Conservation (phyloP, 495 filamentous ascomycete species). For the Aspergillus mulundensis region DNA sequence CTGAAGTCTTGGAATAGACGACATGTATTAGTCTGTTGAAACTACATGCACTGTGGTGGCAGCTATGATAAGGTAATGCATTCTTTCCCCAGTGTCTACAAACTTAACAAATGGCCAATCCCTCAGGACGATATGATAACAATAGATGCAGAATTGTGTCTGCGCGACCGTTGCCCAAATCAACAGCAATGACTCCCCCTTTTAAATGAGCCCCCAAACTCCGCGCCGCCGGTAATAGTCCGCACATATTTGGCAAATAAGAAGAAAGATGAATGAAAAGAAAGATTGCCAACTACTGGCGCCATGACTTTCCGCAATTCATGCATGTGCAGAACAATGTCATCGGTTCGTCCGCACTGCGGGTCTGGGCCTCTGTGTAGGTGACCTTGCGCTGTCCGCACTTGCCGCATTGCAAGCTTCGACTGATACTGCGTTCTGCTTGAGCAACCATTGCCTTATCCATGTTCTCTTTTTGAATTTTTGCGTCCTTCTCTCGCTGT, state of each 20-base stretch:
- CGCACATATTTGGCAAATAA: constrained; percentile 4
- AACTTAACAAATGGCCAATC: background rate
- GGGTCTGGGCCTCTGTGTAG: constrained; percentile 93
- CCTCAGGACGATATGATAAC: constrained; percentile 9
- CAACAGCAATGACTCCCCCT: constrained; percentile 12
- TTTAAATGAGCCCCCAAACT: constrained; percentile 18
- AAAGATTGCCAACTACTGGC: constrained; percentile 26
- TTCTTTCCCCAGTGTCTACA: background rate
- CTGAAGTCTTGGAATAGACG: background rate
- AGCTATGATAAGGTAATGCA: background rate
- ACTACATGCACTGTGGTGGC: background rate
- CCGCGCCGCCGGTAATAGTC: constrained; percentile 5
- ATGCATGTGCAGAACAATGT: constrained; percentile 47
- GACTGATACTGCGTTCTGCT: constrained; percentile 81
- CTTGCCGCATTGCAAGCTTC: constrained; percentile 79
- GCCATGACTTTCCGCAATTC: constrained; percentile 51
- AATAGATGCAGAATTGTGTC: background rate
- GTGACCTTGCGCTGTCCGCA: constrained; percentile 89
- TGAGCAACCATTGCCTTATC: constrained; percentile 89
- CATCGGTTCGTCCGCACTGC: constrained; percentile 75
- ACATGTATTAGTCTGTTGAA: background rate
- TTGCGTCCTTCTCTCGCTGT: constrained; percentile 60
- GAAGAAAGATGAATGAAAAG: background rate
- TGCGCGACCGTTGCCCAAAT: constrained; percentile 1
- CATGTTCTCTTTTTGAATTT: constrained; percentile 85